Base-by-base conservation (phyloP, 2,329 filamentous ascomycete genomes). In the Neonectria punicea region DNA sequence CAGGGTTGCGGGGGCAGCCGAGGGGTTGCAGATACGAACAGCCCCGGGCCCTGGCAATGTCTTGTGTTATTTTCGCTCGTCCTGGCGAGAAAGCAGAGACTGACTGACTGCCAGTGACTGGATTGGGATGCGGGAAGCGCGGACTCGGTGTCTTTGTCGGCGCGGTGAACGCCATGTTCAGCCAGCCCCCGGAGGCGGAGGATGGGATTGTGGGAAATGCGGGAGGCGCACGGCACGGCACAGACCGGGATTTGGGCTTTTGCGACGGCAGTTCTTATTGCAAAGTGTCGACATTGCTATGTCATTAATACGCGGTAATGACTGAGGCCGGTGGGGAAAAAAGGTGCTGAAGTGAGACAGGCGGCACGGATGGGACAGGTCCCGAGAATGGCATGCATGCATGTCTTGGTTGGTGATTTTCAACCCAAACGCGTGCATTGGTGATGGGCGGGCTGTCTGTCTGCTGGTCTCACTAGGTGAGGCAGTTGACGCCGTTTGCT, bases 131-230 rank as follows among this genome's bases (percentile, higher is more conserved):
- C 22, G 28, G 22, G 10, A 36, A 36, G 16, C 20, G 36, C 58
- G 32, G 59, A 44, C 59, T 63, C 61, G 61, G 61, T 44, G 41
- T 58, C 50, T 54, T 41, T 58, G 50, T 63, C 61, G 61, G 61
- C 41, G 55, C 43, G 55, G 55, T 43, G 55, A 16, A 5, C 14
- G 36, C 36, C 36, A 16, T 39, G 36, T 39, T 25, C 25, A 25
- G 25, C 25, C 36, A 39, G 36, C 36, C 5, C 14, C 14, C 36
- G 14, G 14, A 39, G 16, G 41, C 41, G 13, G 22, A 58, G n/a
- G n/a, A 61, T 62, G 59, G 36, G 47, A 53, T 47, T 57, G 20
- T 50, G 28, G 11, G 8, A 47, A 57, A 53, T 36, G 30, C 20
- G 47, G 28, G 39, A 63, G 36, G 59, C 39, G 59, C 25, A 47